Evolutionary conservation across 2,329 filamentous ascomycete species (phyloP).

Genomic region (Scytalidium sp.): DNA sequence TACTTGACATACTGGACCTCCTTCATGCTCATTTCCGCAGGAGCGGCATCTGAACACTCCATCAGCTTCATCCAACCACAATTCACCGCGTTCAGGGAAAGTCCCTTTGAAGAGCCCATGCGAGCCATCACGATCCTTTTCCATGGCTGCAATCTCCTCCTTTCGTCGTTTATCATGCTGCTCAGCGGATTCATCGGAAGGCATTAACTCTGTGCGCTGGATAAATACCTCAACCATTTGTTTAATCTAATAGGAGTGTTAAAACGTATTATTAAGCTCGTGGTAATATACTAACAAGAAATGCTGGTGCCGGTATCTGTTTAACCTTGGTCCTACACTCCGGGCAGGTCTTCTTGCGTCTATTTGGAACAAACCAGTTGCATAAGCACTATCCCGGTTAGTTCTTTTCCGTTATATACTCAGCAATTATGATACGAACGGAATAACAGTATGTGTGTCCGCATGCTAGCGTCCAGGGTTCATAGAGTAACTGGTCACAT

Average conservation of each 20-base stretch:
- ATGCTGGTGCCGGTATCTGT: constrained; percentile 60
- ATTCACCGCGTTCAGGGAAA: constrained; percentile 14
- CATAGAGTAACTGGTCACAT: constrained; percentile 65
- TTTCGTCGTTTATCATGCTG: constrained; percentile 55
- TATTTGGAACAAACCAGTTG: constrained; percentile 36
- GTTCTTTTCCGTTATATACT: neutral
- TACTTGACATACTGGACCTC: constrained; percentile 47
- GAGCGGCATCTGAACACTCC: constrained; percentile 59
- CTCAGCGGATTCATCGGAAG: constrained; percentile 59
- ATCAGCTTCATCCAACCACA: constrained; percentile 53
- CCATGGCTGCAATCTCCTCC: constrained; percentile 57
- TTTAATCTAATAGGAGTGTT: constrained; percentile 46
- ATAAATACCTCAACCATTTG: constrained; percentile 63
- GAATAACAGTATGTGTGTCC: constrained; percentile 73
- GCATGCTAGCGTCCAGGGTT: constrained; percentile 65
- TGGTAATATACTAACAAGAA: constrained; percentile 44
- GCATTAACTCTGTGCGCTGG: constrained; percentile 56
- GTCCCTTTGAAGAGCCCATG: constrained; percentile 63
- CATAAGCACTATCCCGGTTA: constrained; percentile 29
- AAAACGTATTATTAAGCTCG: constrained; percentile 1
- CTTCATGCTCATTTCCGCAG: constrained; percentile 63
- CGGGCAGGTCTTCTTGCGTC: constrained; percentile 62
- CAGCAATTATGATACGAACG: constrained; percentile 34
- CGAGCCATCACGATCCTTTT: constrained; percentile 51
- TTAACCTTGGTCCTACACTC: constrained; percentile 61